Percentiles rank a stretch among this genome's conserved stretches.
Conservation (phyloP, 352 stramenopile species). For the Phytophthora niederhauseri region DNA sequence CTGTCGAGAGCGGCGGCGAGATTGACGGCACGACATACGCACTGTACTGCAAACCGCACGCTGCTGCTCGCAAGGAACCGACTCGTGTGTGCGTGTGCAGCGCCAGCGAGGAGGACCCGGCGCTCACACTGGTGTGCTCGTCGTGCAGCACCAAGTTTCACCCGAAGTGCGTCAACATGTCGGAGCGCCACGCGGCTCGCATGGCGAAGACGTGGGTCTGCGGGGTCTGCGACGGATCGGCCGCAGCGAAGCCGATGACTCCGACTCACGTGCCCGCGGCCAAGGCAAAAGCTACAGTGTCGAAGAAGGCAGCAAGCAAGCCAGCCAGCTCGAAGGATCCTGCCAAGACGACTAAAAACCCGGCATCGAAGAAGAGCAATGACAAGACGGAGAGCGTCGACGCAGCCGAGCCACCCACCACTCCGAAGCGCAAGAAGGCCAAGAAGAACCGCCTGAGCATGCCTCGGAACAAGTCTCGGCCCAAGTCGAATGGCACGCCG, state of each 20-base stretch:
- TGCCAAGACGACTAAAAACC: constrained; percentile 13
- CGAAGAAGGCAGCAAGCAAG: constrained; percentile 25
- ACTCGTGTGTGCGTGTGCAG: constrained; percentile 53
- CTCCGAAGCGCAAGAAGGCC: constrained; percentile 35
- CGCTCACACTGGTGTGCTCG: constrained; percentile 62
- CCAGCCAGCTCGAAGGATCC: constrained; percentile 22
- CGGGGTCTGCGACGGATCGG: constrained; percentile 34
- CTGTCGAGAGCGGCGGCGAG: constrained; percentile 69
- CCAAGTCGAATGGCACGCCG: constrained; percentile 24
- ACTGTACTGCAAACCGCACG: constrained; percentile 76
- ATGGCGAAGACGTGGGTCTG: constrained; percentile 58
- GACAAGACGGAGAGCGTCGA: constrained; percentile 19
- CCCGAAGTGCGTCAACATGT: constrained; percentile 84
- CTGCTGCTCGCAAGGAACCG: constrained; percentile 43
- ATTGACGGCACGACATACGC: constrained; percentile 79
- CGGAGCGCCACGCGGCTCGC: constrained; percentile 59
- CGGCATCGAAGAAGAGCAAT: constrained; percentile 16
- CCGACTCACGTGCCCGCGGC: constrained; percentile 15
- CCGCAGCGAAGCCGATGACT: constrained; percentile 20
- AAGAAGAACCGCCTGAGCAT: constrained; percentile 38
- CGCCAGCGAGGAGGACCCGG: constrained; percentile 45
- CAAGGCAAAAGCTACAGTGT: constrained; percentile 17
- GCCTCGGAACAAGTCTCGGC: constrained; percentile 35
- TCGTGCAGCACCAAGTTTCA: constrained; percentile 77
- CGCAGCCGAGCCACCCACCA: background rate